Base-by-base conservation (phyloP, 257 asterid species). In the Petrea volubilis region DNA sequence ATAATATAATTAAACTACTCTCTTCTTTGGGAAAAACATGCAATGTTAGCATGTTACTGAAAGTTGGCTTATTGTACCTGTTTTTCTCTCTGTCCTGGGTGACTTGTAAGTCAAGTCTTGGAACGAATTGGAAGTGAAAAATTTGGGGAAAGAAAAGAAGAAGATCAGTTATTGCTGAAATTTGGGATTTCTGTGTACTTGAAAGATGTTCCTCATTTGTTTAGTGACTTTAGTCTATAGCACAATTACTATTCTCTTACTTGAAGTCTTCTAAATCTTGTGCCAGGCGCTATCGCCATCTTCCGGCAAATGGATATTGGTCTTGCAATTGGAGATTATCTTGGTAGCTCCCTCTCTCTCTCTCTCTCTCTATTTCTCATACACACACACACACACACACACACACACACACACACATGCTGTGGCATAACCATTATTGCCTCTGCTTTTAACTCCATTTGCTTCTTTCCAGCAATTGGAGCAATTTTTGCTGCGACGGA, bases 401-500 rank as follows among this genome's bases (percentile, higher is more conserved):
- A 14, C 56, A 31, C 46, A 28, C 67, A 3, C n/a, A 36, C 31
- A 20, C 55, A 25, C n/a, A 6, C 53, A 51, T n/a, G 64, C 50
- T 51, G 46, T 59, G 23, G 43, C 74, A 70, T 56, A 24, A 58
- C 11, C 10, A 40, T 11, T 60, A 41, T 60, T 71, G 44, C 43
- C 57, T 74, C 60, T 70, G 27, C 70, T 44, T n/a, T 68, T 73
- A 74, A 69, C 61, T 27, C 49, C 29, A 63, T 53, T 56, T 51
- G 60, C 41, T 75, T 63, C 20, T 86, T 55, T 79, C 62, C 86
- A 95, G 99, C 99, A 51, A 81, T 92, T 61, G 99, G 99, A 84
- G 93, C 99, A 64, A 92, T 95, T 68, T 95, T 95, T 64, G 91
- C 99, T 31, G 99, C 99, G 24, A 95, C 99, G 47, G 99, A 95